Conservation (phyloP, 768 basidiomycete genomes). For the Pulveroboletus frians region DNA sequence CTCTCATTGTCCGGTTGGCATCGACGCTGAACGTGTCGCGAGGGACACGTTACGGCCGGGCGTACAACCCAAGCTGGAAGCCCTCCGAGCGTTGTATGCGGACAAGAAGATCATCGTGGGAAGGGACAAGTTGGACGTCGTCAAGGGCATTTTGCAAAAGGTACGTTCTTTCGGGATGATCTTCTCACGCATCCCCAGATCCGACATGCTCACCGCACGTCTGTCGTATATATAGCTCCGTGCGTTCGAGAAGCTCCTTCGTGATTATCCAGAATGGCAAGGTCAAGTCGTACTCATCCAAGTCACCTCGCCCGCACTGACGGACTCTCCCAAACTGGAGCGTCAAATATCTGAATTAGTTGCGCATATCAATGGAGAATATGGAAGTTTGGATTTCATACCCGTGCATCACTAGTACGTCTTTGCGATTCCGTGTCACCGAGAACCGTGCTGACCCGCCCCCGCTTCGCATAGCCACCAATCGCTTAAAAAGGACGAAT, state of each 20-base stretch:
- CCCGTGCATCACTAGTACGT: conserved; percentile 97
- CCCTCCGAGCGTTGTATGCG: conserved; percentile 78
- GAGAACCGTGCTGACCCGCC: neutral
- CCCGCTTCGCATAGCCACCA: conserved; percentile 66
- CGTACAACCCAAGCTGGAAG: conserved; percentile 84
- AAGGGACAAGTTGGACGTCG: conserved; percentile 96
- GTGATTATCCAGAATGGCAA: conserved; percentile 93
- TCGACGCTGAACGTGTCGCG: conserved; percentile 87
- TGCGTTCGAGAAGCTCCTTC: conserved; percentile 90
- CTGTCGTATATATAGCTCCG: conserved; percentile 56
- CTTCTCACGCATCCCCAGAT: neutral
- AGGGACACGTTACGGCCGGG: conserved; percentile 79
- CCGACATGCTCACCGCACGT: neutral
- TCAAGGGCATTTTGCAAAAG: conserved; percentile 97
- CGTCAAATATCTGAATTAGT: conserved; percentile 91
- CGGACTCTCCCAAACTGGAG: conserved; percentile 91
- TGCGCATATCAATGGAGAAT: conserved; percentile 92
- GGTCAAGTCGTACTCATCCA: conserved; percentile 78
- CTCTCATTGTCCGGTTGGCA: conserved; percentile 90
- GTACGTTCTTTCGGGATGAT: conserved; percentile 29
- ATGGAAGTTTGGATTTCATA: conserved; percentile 90
- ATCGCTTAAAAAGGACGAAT: conserved; percentile 95
- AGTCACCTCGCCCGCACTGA: conserved; percentile 89
- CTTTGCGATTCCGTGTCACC: neutral
- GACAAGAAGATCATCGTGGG: conserved; percentile 99